Evolutionary conservation across 768 basidiomycete species (phyloP).

Genomic region (Crepidotus variabilis): DNA sequence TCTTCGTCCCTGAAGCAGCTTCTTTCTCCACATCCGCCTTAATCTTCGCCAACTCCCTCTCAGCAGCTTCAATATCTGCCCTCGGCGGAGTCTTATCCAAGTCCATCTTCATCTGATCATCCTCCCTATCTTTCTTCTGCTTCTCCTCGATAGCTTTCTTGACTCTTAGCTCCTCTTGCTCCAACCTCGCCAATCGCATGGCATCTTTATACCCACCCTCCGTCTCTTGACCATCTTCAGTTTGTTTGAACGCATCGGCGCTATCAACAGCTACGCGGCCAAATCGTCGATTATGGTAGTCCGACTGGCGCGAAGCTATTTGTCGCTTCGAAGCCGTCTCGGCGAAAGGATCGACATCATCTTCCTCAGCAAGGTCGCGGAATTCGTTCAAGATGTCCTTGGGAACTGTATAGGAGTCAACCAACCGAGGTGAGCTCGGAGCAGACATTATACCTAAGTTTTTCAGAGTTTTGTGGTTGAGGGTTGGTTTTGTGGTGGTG

Average conservation of each 20-base stretch:
- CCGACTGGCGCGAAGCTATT: constrained; percentile 89
- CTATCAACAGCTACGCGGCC: constrained; percentile 79
- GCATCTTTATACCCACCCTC: constrained; percentile 95
- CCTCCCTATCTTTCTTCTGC: constrained; percentile 72
- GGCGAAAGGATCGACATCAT: constrained; percentile 86
- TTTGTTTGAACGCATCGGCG: constrained; percentile 70
- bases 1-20: constrained; percentile 49
- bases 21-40: constrained; percentile 35
- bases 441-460: constrained; percentile 49
- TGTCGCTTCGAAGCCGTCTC: constrained; percentile 92
- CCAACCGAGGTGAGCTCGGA: constrained; percentile 63
- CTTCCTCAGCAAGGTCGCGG: constrained; percentile 89
- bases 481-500: constrained; percentile 9
- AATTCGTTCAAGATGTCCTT: constrained; percentile 95
- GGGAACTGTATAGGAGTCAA: constrained; percentile 90
- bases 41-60: constrained; percentile 56
- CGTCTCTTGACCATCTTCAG: constrained; percentile 60
- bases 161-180: constrained; percentile 90
- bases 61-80: constrained; percentile 71
- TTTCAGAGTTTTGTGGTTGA: constrained; percentile 12
- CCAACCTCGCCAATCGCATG: constrained; percentile 86
- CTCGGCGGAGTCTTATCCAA: constrained; percentile 91
- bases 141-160: constrained; percentile 84
- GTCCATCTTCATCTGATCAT: constrained; percentile 76
- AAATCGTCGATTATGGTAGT: constrained; percentile 93